Base-by-base conservation (phyloP, 73 alveolate genomes). In the Tetrahymena borealis region DNA sequence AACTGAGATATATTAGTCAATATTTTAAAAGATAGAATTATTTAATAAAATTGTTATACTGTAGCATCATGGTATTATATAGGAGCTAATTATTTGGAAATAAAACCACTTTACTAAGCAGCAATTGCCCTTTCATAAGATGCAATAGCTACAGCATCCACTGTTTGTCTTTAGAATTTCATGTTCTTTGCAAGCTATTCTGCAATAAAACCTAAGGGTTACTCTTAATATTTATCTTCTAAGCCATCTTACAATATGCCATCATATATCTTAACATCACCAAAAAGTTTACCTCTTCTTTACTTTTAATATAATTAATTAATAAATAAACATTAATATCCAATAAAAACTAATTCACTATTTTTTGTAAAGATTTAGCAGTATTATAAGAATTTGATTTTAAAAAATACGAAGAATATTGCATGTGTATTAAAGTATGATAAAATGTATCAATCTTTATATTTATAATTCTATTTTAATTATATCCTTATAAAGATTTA, bases 101-200 rank as follows among this genome's bases (percentile, higher is more conserved):
- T 36, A 40, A 40, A 36, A 36, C 91, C 91, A 41, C 42, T 93
- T 18, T 78, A 90, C n/a, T 79, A 33, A 33, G 39, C 40, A 11
- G 90, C 94, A 2, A 90, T 38, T 18, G 40, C 90, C 36, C 91
- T 31, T 38, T 42, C 90, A 32, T 90, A 18, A 18, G 40, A 90
- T 33, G 78, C 33, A 20, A 90, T 92, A 33, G 90, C 91, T 2
- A 38, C 77, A 13, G 91, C 96, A 90, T 93, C 96, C 11, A 40
- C 36, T 24, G 85, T 60, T 60, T 60, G 10, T 60, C 28, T 60
- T 60, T 60, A 60, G 35, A 60, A 60, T 60, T 60, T 60, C 85
- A 60, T 60, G 28, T 60, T 60, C 15, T 60, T 60, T 32, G 37
- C n/a, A 60, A 60, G 85, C 35, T 13, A 18, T 60, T 60, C 85